A percentile compares a stretch with the other conserved stretches of the same genome.
Conservation (phyloP, 768 basidiomycete genomes). For the Boletus rubropictus region DNA sequence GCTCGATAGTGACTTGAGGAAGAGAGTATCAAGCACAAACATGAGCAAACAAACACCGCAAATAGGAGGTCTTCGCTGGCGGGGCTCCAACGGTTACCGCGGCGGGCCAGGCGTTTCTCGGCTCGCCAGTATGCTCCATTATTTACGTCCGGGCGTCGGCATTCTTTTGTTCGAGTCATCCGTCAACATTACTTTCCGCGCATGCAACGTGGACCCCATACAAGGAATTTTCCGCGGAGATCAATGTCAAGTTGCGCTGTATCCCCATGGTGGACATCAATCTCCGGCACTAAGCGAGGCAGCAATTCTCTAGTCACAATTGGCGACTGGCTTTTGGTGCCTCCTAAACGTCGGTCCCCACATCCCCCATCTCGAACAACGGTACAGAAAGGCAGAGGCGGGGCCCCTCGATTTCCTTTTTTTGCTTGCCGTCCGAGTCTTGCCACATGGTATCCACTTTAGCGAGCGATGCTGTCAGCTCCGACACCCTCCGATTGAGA, state of each 20-base stretch:
- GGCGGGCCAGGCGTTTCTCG: too few species aligned
- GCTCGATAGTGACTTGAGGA: slow-evolving; percentile 6
- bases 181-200: too few species aligned
- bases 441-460: slow-evolving; percentile 21
- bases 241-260: slow-evolving; percentile 18
- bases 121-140: background rate
- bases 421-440: background rate
- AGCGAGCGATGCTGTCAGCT: slow-evolving; percentile 15
- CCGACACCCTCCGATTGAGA: slow-evolving; percentile 25
- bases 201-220: too few species aligned
- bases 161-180: too few species aligned
- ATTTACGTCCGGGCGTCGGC: too few species aligned
- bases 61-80: too few species aligned
- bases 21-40: slow-evolving; percentile 12
- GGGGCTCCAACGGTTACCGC: too few species aligned
- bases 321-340: background rate
- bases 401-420: slow-evolving; percentile 20
- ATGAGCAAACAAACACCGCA: slow-evolving; percentile 24
- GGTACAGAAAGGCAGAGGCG: background rate
- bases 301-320: background rate
- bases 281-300: slow-evolving; percentile 19
- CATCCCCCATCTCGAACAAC: slow-evolving; percentile 17
- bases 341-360: slow-evolving; percentile 20
- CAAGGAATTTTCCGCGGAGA: too few species aligned
- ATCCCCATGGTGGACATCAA: slow-evolving; percentile 19